Conservation (phyloP, 345 rosid genomes). For the Brassica rapa region DNA sequence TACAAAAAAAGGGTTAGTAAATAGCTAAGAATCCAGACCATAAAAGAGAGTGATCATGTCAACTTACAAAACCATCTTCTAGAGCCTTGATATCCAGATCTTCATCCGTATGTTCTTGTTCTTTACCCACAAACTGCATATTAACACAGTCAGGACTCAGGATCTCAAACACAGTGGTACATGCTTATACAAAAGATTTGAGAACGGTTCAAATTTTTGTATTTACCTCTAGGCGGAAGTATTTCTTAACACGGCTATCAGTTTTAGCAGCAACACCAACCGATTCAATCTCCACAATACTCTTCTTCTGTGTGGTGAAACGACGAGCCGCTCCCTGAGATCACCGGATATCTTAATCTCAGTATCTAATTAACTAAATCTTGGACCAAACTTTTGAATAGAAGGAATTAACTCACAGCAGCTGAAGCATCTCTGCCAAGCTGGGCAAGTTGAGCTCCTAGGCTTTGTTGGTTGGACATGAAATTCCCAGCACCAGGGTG, state of each 20-base stretch:
- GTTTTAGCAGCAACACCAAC: conserved; percentile 70
- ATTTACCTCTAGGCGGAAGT: conserved; percentile 69
- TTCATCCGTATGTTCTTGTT: conserved; percentile 58
- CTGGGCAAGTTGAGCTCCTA: conserved; percentile 93
- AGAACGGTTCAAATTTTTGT: background rate
- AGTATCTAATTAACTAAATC: background rate
- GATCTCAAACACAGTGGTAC: background rate
- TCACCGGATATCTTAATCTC: conserved; percentile 3
- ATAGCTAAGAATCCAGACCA: background rate
- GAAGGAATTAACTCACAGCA: conserved; percentile 61
- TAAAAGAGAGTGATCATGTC: background rate
- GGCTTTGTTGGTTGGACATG: conserved; percentile 97
- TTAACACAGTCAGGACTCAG: background rate
- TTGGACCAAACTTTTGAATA: background rate
- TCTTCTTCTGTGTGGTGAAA: conserved; percentile 52
- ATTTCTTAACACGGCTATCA: conserved; percentile 61
- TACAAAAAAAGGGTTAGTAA: background rate
- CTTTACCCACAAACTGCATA: conserved; percentile 60
- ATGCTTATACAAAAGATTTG: conserved; percentile 2
- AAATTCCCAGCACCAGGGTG: conserved; percentile 75
- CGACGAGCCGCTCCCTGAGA: conserved; percentile 70
- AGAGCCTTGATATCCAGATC: conserved; percentile 72
- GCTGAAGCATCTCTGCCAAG: conserved; percentile 99
- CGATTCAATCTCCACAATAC: conserved; percentile 63
- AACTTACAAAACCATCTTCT: conserved; percentile 79